Base-by-base conservation (phyloP, 2,329 filamentous ascomycete species). In the Diaporthe nobilis region DNA sequence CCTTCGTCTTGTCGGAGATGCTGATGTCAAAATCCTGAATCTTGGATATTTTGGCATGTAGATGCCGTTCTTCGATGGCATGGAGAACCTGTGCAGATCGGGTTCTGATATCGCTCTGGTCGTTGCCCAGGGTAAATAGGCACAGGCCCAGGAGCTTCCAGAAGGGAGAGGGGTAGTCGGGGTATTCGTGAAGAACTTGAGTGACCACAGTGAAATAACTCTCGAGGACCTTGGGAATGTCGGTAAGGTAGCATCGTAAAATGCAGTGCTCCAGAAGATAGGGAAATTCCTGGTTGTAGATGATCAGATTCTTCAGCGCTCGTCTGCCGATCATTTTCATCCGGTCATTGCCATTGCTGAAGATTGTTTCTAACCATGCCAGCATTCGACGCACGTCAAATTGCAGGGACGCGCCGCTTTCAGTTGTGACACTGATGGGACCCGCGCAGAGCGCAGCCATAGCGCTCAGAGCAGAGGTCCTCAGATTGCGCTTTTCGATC, bases 11-110 rank as follows among this genome's bases (percentile, higher is more conserved):
- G 85, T 99, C 97, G 0, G 96, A 97, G 75, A 99, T 97, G 82
- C 96, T 98, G 80, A 99, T 98, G 81, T 99, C 97, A 76, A 98
- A 97, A 82, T 99, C 97, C 82, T 98, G 95, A 9, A 99, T 92
- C 81, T 97, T 97, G 1, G 96, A 98, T 78, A 92, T 97, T 78
- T 94, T 87, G 3, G 85, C 85, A 73, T 83, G 94, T 78, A 93
- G 91, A 78, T 97, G 94, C 34, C 95, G 91, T 78, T 95, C 92
- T 83, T 98, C 97, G 1, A 98, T 87, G 0, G 92, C 92, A 55
- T 95, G 91, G 17, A 99, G 88, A 44, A 98, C 88, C 67, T 93
- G 91, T 0, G 94, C 94, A 1, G 97, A 97, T 83, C 97, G 97
- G 80, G 95, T 95, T 57, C 97, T 90, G 58, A 98, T 95, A 76